Base-by-base conservation (phyloP, 208 protist species). In the Trypanosoma cruzi region DNA sequence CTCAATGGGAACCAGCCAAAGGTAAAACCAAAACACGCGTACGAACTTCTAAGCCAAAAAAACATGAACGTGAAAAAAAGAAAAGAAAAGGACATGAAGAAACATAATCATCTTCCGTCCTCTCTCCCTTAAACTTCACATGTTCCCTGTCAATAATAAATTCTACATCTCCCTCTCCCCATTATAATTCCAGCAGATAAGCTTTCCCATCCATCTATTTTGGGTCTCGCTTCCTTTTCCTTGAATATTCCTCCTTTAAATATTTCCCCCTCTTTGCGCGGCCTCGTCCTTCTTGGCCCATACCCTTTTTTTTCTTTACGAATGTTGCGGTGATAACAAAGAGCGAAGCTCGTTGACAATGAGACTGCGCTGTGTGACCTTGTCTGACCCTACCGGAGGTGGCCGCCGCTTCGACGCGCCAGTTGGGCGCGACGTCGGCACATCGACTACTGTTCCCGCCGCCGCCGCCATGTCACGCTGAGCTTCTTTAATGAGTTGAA, bases 271-370 rank as follows among this genome's bases (percentile, higher is more conserved):
- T 26, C 4, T 53, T 64, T 53, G 28, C 53, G n/a, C 40, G 40
- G n/a, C 29, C 13, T 40, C 2, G 0, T 18, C 26, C 34, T 49
- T 37, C 4, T 68, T 31, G 3, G 63, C 49, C 48, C n/a, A n/a
- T 48, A 24, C 40, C 26, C 6, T 48, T 36, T 48, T 61, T n/a
- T 48, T n/a, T 20, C 20, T 29, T 32, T 66, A 73, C 7, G 16
- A 50, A 20, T 64, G 73, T 20, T 63, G 79, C 28, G 91, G 72
- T 6, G 85, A 78, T 10, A 90, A 63, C 48, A 94, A 59, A 10
- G 85, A 81, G 24, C 89, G 82, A 2, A 96, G 64, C 64, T 94
- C 91, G 68, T 93, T 96, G 42, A 96, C 81, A 16, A 94, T 81
- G 67, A 87, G 50, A 24, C 73, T 82, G 18, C 91, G 81, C 40